Evolutionary conservation across 1,284 basidiomycete genomes (phyloP).

Genomic region (Taiwanofungus camphoratus): DNA sequence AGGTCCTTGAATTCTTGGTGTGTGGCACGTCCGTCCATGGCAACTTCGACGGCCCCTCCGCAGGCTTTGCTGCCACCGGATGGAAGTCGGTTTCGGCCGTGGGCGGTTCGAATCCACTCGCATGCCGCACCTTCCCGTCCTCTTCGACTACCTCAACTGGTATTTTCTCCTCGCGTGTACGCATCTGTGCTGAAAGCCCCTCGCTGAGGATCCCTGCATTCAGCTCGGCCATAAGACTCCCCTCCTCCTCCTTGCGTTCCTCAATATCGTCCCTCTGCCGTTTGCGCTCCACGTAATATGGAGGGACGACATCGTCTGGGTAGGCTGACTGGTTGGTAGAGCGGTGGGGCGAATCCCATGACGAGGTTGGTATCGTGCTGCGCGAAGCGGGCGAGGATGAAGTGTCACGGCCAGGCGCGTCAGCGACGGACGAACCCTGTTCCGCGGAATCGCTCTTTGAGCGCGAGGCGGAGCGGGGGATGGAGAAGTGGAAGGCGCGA

Average conservation of each 20-base stretch:
- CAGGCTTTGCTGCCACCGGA: constrained; percentile 21
- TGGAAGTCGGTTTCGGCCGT: constrained; percentile 25
- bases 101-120: constrained; percentile 26
- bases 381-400: constrained; percentile 6
- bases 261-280: constrained; percentile 24
- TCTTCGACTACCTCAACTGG: constrained; percentile 22
- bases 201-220: constrained; percentile 25
- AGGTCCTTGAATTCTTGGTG: constrained; percentile 6
- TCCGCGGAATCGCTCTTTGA: constrained; percentile 3
- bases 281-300: constrained; percentile 25
- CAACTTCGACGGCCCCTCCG: constrained; percentile 14
- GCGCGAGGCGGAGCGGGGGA: constrained; percentile 2
- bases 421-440: neutral
- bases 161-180: constrained; percentile 24
- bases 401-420: neutral
- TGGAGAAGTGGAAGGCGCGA: constrained; percentile 7
- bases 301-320: constrained; percentile 23
- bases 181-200: constrained; percentile 24
- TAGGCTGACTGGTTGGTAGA: constrained; percentile 11
- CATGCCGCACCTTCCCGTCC: constrained; percentile 24
- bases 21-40: constrained; percentile 17
- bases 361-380: constrained; percentile 13
- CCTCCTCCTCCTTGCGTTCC: constrained; percentile 25
- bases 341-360: constrained; percentile 17
- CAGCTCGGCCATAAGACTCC: constrained; percentile 26